phyloP scores from a whole-genome alignment of 176 grass and related monocot genomes.

The Zoysia japonica region DNA sequence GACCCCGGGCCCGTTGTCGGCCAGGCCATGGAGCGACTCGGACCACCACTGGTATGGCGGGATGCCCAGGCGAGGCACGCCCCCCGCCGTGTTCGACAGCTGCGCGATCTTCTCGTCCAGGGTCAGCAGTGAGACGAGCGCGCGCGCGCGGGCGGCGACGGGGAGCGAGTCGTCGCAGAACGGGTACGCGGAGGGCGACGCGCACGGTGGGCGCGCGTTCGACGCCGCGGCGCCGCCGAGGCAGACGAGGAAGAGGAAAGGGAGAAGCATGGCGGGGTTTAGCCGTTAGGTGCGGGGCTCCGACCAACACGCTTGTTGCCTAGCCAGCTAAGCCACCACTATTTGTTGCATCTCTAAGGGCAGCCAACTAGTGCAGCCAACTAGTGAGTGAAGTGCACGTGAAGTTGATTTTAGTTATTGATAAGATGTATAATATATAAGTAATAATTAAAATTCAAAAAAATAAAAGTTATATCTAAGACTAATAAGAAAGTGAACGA shows the following conservation, averaged over 20 bases:
- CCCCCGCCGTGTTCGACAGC: slow-evolving; percentile 76
- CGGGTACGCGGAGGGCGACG: slow-evolving; percentile 25
- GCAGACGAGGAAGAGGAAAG: slow-evolving; percentile 2
- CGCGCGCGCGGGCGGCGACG: slow-evolving; percentile 51
- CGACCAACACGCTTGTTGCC: slow-evolving; percentile 24
- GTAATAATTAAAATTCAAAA: no score
- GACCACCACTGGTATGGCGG: slow-evolving; percentile 94
- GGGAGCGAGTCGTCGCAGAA: slow-evolving; percentile 81
- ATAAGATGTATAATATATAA: no score
- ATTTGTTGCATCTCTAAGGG: background rate
- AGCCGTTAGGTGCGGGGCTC: slow-evolving; percentile 32
- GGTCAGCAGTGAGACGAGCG: slow-evolving; percentile 77
- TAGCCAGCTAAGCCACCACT: background rate
- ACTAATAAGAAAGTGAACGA: no score
- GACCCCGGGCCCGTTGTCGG: slow-evolving; percentile 77
- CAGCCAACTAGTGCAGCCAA: no score
- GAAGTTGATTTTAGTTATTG: no score
- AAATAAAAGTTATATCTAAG: no score
- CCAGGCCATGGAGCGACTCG: slow-evolving; percentile 91
- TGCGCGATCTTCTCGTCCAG: slow-evolving; percentile 93
- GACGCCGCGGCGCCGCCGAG: background rate
- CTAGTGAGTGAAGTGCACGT: no score
- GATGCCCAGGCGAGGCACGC: slow-evolving; percentile 72
- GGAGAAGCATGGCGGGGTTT: slow-evolving; percentile 29
- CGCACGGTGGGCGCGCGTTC: slow-evolving; percentile 46